These are phyloP conservation scores for Aristolochia californica DNA, from an alignment of 164 flowering plant species.

Conservation along the genomic window DNA sequence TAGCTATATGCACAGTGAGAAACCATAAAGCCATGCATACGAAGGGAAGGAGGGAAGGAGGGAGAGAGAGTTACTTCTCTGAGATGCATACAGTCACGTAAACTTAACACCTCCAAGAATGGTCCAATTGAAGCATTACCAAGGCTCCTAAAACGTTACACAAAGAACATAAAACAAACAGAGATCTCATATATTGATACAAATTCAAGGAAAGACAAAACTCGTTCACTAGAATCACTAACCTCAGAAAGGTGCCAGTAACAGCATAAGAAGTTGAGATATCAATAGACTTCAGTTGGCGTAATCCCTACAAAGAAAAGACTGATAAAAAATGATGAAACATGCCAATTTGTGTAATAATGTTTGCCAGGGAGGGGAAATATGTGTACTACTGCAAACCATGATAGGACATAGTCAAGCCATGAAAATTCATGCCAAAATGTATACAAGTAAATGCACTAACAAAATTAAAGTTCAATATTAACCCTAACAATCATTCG, in stretches of 20 bases:
- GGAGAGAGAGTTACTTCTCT: conserved; percentile 61
- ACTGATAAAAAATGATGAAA: neutral
- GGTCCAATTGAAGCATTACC: conserved; percentile 39
- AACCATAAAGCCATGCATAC: neutral
- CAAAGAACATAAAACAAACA: neutral
- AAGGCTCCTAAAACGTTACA: conserved; percentile 38
- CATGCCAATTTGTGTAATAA: neutral
- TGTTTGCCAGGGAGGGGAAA: neutral
- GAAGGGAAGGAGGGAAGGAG: conserved; percentile 8
- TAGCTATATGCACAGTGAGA: neutral
- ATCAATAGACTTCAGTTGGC: conserved; percentile 53
- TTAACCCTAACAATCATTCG: neutral
- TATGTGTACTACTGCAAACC: neutral
- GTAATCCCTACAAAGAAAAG: conserved; percentile 63
- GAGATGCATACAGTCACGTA: conserved; percentile 92
- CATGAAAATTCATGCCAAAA: neutral
- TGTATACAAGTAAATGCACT: neutral
- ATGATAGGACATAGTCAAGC: neutral
- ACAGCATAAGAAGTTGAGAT: conserved; percentile 78
- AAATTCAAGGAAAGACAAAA: neutral
- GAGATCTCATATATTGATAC: neutral
- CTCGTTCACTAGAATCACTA: neutral
- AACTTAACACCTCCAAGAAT: conserved; percentile 53
- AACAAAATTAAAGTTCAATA: neutral
- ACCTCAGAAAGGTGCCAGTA: conserved; percentile 79